phyloP scores from a whole-genome alignment of 2,329 filamentous ascomycete species.

The Botrytis galanthina region DNA sequence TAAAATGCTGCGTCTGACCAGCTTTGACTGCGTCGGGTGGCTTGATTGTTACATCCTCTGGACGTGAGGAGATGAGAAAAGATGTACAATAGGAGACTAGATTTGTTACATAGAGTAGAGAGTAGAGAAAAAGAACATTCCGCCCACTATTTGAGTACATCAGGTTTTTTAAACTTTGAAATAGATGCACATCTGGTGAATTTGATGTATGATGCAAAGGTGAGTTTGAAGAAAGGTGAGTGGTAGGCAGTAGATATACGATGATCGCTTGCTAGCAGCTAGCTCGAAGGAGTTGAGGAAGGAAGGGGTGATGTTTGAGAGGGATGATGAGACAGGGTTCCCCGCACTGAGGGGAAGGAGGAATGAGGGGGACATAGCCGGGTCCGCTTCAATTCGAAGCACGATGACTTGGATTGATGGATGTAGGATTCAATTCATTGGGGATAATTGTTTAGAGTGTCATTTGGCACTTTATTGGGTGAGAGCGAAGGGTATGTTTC shows the following conservation, averaged over 20 bases:
- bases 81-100: not conserved
- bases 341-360: not conserved
- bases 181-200: not conserved
- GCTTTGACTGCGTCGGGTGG: not conserved
- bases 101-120: not conserved
- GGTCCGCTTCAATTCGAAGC: not conserved
- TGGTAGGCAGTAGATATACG: not conserved
- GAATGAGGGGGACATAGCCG: not conserved
- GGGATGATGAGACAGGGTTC: not conserved
- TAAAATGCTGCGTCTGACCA: not conserved
- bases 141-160: not conserved
- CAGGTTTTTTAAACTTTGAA: not conserved
- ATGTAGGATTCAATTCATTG: not conserved
- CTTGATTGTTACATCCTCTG: not conserved
- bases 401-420: not conserved
- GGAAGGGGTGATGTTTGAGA: not conserved
- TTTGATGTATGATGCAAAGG: not conserved
- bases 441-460: not conserved
- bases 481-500: too few relatives aligned
- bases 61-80: not conserved
- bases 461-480: not conserved
- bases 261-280: not conserved
- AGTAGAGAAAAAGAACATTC: not conserved
- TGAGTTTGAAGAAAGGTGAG: not conserved
- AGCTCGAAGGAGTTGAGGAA: not conserved